Conservation (phyloP, 768 basidiomycete species). For the Boletus insuetus region DNA sequence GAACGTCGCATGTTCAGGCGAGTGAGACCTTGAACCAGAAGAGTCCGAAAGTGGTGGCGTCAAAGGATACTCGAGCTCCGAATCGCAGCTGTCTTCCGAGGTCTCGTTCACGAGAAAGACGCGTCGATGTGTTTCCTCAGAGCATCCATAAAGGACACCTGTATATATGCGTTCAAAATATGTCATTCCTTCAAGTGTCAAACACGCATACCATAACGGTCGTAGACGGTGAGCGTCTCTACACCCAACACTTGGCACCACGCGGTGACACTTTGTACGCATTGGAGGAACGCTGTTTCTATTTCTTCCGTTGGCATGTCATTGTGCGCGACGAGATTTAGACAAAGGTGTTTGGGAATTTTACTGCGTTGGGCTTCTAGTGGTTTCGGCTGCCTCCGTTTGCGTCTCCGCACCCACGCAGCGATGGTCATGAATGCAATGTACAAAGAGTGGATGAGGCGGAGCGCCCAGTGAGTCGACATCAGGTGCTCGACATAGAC, state of each 20-base stretch:
- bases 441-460: slow-evolving; percentile 59
- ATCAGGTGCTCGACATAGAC: slow-evolving; percentile 24
- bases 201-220: slow-evolving; percentile 56
- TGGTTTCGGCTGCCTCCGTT: slow-evolving; percentile 41
- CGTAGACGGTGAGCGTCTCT: slow-evolving; percentile 65
- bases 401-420: slow-evolving; percentile 40
- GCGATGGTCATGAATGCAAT: slow-evolving; percentile 39
- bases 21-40: slow-evolving; percentile 61
- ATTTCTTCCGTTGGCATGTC: slow-evolving; percentile 34
- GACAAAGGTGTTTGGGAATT: slow-evolving; percentile 62
- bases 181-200: neutral
- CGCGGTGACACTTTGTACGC: slow-evolving; percentile 46
- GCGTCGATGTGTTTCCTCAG: slow-evolving; percentile 41
- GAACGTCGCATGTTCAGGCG: slow-evolving; percentile 40
- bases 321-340: slow-evolving; percentile 54
- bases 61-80: slow-evolving; percentile 65
- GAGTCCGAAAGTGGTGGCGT: slow-evolving; percentile 79
- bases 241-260: slow-evolving; percentile 71
- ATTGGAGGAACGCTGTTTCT: slow-evolving; percentile 48
- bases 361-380: slow-evolving; percentile 53
- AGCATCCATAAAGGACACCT: slow-evolving; percentile 44
- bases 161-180: slow-evolving; percentile 5
- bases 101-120: slow-evolving; percentile 28
- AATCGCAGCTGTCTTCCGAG: slow-evolving; percentile 40
- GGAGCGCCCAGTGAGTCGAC: slow-evolving; percentile 47